Percentiles rank a stretch among this genome's conserved stretches.
Conservation (phyloP, 352 stramenopile genomes). For the Phytopythium boreale region DNA sequence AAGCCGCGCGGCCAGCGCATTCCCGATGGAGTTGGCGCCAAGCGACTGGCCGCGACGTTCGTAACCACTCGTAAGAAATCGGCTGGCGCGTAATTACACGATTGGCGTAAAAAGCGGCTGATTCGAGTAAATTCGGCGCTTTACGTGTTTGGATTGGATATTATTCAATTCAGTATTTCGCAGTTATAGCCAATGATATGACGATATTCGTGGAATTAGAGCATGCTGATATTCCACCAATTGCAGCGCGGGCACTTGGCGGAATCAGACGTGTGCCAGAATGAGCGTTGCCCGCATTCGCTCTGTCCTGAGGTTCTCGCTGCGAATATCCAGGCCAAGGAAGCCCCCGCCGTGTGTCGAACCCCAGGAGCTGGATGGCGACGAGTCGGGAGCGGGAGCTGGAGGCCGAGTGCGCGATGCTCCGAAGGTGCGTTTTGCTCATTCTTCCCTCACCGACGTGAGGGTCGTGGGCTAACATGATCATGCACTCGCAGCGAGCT, state of each 20-base stretch:
- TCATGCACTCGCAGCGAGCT: constrained; percentile 34
- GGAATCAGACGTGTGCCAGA: background rate
- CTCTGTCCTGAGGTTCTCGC: background rate
- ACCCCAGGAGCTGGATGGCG: background rate
- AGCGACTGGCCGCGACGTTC: background rate
- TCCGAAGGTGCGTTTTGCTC: constrained; percentile 23
- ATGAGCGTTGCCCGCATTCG: background rate
- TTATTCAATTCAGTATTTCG: background rate
- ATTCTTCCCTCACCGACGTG: background rate
- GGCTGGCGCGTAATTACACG: background rate
- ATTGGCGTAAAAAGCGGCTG: background rate
- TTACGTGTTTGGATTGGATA: background rate
- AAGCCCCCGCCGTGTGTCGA: background rate
- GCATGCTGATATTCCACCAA: background rate
- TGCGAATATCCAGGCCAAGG: background rate
- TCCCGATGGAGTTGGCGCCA: background rate
- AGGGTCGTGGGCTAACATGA: no score
- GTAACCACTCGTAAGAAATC: constrained; percentile 6
- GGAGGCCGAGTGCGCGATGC: constrained; percentile 29
- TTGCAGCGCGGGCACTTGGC: background rate
- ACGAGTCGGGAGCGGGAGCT: constrained; percentile 26
- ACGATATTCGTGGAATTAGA: background rate
- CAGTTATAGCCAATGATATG: background rate
- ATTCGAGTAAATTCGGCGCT: background rate
- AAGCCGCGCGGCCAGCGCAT: background rate